These are phyloP conservation scores for Colletotrichum destructivum DNA, from an alignment of 2,329 filamentous ascomycete species.

Conservation along the genomic window DNA sequence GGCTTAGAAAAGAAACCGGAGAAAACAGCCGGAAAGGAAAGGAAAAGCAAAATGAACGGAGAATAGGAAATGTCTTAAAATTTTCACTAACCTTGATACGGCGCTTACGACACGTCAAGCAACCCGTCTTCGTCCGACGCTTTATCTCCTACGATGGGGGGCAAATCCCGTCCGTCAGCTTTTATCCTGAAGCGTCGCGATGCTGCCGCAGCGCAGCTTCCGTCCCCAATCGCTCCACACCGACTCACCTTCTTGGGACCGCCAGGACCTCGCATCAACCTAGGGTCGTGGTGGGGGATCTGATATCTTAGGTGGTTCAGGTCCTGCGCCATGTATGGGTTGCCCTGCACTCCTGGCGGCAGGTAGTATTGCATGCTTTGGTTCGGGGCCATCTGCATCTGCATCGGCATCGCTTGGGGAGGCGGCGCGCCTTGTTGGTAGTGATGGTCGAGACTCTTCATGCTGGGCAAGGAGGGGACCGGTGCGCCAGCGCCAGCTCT, in stretches of 20 bases:
- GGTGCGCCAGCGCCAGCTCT: conserved; percentile 51
- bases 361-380: conserved; percentile 60
- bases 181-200: not conserved
- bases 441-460: conserved; percentile 59
- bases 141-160: conserved; percentile 69
- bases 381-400: conserved; percentile 53
- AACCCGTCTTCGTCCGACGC: conserved; percentile 75
- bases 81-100: conserved; percentile 71
- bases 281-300: conserved; percentile 64
- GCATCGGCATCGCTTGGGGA: conserved; percentile 54
- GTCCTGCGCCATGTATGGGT: conserved; percentile 49
- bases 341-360: conserved; percentile 48
- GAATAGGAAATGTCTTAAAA: conserved; percentile 40
- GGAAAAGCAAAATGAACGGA: not conserved
- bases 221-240: not conserved
- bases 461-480: conserved; percentile 57
- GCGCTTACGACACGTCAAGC: conserved; percentile 73
- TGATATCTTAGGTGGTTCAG: conserved; percentile 64
- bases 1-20: not conserved
- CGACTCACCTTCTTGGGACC: conserved; percentile 71
- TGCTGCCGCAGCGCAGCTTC: not conserved
- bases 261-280: conserved; percentile 61
- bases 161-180: conserved; percentile 30
- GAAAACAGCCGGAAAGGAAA: not conserved
- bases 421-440: conserved; percentile 47